Base-by-base conservation (phyloP, 768 basidiomycete species). In the Leccinum boreale region DNA sequence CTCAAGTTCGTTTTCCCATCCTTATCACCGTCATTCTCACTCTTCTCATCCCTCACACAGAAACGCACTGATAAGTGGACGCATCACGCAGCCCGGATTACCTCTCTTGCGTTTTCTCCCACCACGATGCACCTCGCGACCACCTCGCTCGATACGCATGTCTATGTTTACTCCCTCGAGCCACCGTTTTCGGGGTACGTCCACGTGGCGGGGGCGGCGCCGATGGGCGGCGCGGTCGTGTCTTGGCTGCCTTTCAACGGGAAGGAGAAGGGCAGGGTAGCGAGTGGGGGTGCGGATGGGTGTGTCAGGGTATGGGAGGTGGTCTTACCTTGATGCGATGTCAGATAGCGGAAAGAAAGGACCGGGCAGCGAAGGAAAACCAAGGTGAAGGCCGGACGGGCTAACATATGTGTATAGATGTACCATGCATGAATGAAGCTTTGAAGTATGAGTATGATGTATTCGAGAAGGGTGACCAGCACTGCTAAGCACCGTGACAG, bases 121-220 rank as follows among this genome's bases (percentile, higher is more conserved):
- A 63, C 82, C 6, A 14, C 57, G 47, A 79, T 79, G 59, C 85
- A 94, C 67, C 82, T 90, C 60, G 94, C 86, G 11, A 94, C 93
- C 4, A 94, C 89, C 11, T 92, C 93, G 19, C 79, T 96, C n/a
- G 96, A 98, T 70, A 95, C 94, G 29, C 84, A 93, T 62, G 84
- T 96, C 5, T 97, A 94, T 67, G 75, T 98, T 24, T 98, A 91
- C 85, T 86, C 87, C 61, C 84, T 92, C 29, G 75, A 75, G 46
- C 81, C 84, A 66, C 85, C 87, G 9, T 74, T 84, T 70, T 64
- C 62, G 23, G 85, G 81, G 72, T 90, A 89, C 62, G 84, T 94
- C 35, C 80, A 86, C 26, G 86, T 98, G 70, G 88, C 86, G 78
- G 94, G 94, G 59, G 93, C 91, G 1, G 85, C 85, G 36, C 85